Percentiles rank a stretch among this genome's conserved stretches.
These are phyloP conservation scores for Amphirosellinia nigrospora DNA, from an alignment of 495 filamentous ascomycete species.

Conservation along the genomic window DNA sequence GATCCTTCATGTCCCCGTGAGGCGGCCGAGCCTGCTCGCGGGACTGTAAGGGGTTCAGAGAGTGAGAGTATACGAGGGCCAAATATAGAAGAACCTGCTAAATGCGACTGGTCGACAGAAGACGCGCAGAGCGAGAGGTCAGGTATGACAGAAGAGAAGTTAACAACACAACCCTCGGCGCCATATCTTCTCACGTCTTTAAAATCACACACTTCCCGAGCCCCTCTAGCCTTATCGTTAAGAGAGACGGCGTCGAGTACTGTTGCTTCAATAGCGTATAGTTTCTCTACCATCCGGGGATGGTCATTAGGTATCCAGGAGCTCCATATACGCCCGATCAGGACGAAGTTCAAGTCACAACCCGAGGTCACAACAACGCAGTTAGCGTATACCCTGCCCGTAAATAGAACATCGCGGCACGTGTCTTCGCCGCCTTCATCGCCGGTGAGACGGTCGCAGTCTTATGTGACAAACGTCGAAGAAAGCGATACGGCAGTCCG, in stretches of 20 bases:
- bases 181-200: constrained; percentile 78
- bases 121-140: neutral
- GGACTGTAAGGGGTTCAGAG: neutral
- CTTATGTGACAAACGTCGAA: neutral
- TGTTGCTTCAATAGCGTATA: constrained; percentile 85
- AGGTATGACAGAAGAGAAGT: constrained; percentile 1
- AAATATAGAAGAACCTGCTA: constrained; percentile 1
- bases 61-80: constrained; percentile 26
- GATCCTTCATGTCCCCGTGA: neutral
- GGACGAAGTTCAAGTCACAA: constrained; percentile 30
- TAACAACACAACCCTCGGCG: constrained; percentile 27
- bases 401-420: constrained; percentile 39
- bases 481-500: constrained; percentile 15
- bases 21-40: neutral
- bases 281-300: constrained; percentile 68
- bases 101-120: neutral
- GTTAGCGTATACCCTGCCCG: constrained; percentile 50
- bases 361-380: constrained; percentile 56
- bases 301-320: constrained; percentile 95
- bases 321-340: constrained; percentile 61
- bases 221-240: constrained; percentile 80
- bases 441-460: constrained; percentile 27
- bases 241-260: constrained; percentile 64
- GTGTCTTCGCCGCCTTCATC: constrained; percentile 37
- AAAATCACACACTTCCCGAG: constrained; percentile 77